Base-by-base conservation (phyloP, 2,329 filamentous ascomycete species). In the Fusarium nematophilum region DNA sequence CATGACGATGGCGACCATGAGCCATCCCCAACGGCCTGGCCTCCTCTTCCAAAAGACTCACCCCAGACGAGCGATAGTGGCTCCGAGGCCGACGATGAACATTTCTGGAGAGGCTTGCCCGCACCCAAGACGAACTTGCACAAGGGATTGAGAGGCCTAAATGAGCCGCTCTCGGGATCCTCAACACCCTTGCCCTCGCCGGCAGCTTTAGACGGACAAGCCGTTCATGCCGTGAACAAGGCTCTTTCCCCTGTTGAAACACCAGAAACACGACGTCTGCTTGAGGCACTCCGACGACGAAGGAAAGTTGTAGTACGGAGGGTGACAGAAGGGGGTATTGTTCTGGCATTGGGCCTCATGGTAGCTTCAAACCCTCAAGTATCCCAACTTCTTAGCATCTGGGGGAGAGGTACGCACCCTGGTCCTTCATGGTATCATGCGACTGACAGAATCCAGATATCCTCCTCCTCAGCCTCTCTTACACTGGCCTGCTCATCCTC, bases 51-150 rank as follows among this genome's bases (percentile, higher is more conserved):
- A 53, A 82, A 80, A 61, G 82, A 85, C 45, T 86, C 85, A 5
- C 81, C 83, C 1, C 83, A 87, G 2, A 86, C 85, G 9, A 97
- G 92, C 73, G 93, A 97, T 66, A 97, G 93, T 73, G 94, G 94
- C 18, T 96, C 93, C 14, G 94, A 98, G 73, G 94, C 94, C 31
- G 94, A 97, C 69, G 94, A 98, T 77, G 94, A 98, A 74, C 90
- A 93, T 61, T 89, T 94, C 65, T 81, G 97, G 52, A 95, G 90
- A 73, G 90, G 93, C 1, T 78, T 97, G 17, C 93, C 94, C 1
- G 91, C 93, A 3, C 91, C 93, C 3, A 89, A 83, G n/a, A 66
- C 83, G 8, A 84, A 87, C 57, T 81, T 86, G 26, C 89, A 90
- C 71, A 97, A 97, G 76, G 93, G 93, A 7, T 75, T 97, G 42